Percentiles rank a stretch among this genome's conserved stretches.
Conservation (phyloP, 371 early-diverging fungal species). For the Ordospora pajunii region DNA sequence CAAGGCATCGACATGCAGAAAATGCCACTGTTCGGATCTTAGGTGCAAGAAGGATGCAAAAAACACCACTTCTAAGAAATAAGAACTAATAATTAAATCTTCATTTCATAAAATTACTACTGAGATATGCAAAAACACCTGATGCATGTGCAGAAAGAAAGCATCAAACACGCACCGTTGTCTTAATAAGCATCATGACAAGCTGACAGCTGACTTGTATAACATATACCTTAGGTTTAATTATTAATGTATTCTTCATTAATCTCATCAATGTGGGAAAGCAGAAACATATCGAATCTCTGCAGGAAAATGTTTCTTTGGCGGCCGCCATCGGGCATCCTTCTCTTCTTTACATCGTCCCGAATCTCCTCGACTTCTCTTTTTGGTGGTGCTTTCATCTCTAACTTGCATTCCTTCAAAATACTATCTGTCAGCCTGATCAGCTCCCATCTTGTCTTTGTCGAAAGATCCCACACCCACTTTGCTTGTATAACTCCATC, state of each 20-base stretch:
- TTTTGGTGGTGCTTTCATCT: background rate
- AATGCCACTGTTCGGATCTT: constrained; percentile 43
- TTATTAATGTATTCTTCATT: background rate
- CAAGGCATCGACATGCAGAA: constrained; percentile 48
- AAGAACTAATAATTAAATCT: constrained; percentile 9
- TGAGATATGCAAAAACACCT: too few species aligned
- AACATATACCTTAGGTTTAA: background rate
- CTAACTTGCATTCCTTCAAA: constrained; percentile 14
- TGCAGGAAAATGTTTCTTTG: constrained; percentile 26
- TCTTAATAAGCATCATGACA: too few species aligned
- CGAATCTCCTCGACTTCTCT: background rate
- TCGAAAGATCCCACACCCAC: constrained; percentile 51
- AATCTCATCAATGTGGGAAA: constrained; percentile 14
- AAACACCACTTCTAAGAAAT: constrained; percentile 17
- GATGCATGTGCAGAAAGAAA: background rate
- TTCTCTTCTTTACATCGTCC: constrained; percentile 8
- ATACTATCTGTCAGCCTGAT: constrained; percentile 42
- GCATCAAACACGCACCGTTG: too few species aligned
- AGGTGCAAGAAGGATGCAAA: constrained; percentile 46
- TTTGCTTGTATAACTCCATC: constrained; percentile 1
- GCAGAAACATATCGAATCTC: constrained; percentile 42
- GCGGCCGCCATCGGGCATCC: background rate
- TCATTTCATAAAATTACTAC: background rate
- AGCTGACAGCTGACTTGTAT: too few species aligned
- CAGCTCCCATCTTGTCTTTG: constrained; percentile 33